A percentile compares a stretch with the other conserved stretches of the same genome.
Conservation (phyloP, 2,329 filamentous ascomycete genomes). For the Zarea fungicola region DNA sequence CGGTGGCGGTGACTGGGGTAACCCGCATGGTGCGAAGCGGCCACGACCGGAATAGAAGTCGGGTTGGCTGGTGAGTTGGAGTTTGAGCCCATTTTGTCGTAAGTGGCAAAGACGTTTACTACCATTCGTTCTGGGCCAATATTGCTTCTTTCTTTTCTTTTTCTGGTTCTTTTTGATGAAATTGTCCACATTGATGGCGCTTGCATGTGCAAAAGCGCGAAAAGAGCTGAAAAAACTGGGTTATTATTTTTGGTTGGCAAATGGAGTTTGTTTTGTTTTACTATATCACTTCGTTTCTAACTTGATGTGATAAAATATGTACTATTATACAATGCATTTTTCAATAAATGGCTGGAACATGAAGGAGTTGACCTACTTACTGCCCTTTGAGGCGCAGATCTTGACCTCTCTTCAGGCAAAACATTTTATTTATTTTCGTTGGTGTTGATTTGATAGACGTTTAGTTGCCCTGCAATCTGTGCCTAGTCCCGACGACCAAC, state of each 20-base stretch:
- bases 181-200: not conserved
- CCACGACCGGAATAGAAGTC: constrained; percentile 60
- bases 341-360: not conserved
- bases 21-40: constrained; percentile 76
- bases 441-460: no score
- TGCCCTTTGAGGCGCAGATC: no score
- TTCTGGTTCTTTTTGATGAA: no score
- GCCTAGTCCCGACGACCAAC: constrained; percentile 30
- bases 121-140: no score
- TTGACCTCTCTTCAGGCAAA: no score
- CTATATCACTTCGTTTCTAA: not conserved
- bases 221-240: not conserved
- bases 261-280: no score
- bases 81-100: no score
- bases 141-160: no score
- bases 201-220: not conserved
- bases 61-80: no score
- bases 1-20: constrained; percentile 60
- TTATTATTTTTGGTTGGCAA: not conserved
- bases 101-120: no score
- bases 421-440: no score
- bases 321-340: constrained; percentile 3
- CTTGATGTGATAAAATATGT: constrained; percentile 5
- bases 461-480: constrained; percentile 16
- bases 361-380: no score